A percentile compares a stretch with the other conserved stretches of the same genome.
These are phyloP conservation scores for Trichoderma harzianum DNA, from an alignment of 2,329 filamentous ascomycete genomes.

Conservation along the genomic window DNA sequence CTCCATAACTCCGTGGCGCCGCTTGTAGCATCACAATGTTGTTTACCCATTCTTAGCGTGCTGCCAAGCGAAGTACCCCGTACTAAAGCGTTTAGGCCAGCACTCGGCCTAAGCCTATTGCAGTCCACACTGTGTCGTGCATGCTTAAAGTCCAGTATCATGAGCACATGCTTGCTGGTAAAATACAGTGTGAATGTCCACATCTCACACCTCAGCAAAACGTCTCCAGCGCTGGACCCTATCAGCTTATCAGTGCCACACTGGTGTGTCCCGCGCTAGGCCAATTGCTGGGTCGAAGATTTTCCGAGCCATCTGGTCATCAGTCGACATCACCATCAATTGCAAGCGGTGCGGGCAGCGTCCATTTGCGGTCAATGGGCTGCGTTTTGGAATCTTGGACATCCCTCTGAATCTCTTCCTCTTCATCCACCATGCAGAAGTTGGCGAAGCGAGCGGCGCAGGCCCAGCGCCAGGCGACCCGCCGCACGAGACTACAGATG, in stretches of 20 bases:
- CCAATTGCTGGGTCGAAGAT: slow-evolving; percentile 8
- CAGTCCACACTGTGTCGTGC: not conserved
- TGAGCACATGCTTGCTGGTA: not conserved
- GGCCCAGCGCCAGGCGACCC: slow-evolving; percentile 61
- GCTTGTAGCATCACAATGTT: slow-evolving; percentile 14
- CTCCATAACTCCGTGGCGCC: not conserved
- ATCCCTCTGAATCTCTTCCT: not conserved
- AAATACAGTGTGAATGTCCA: not conserved
- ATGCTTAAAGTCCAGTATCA: not conserved
- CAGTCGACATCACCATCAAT: not conserved
- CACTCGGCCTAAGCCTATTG: not conserved
- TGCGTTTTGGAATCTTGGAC: not conserved
- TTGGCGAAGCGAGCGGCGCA: slow-evolving; percentile 63
- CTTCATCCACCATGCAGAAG: slow-evolving; percentile 60
- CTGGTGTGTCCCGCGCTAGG: slow-evolving; percentile 3
- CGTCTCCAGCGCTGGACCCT: not conserved
- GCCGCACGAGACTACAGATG: slow-evolving; percentile 40
- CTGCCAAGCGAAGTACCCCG: not conserved
- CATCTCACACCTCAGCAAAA: not conserved
- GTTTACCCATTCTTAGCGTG: not conserved
- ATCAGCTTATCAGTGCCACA: slow-evolving; percentile 3
- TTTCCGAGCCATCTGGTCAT: slow-evolving; percentile 13
- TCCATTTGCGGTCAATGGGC: slow-evolving; percentile 16
- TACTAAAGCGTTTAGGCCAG: not conserved
- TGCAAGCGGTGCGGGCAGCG: slow-evolving; percentile 1